Evolutionary conservation across 352 stramenopile genomes (phyloP), one percentile per base, ranked within the genome.

Genomic region (Globisporangium perplexum): DNA sequence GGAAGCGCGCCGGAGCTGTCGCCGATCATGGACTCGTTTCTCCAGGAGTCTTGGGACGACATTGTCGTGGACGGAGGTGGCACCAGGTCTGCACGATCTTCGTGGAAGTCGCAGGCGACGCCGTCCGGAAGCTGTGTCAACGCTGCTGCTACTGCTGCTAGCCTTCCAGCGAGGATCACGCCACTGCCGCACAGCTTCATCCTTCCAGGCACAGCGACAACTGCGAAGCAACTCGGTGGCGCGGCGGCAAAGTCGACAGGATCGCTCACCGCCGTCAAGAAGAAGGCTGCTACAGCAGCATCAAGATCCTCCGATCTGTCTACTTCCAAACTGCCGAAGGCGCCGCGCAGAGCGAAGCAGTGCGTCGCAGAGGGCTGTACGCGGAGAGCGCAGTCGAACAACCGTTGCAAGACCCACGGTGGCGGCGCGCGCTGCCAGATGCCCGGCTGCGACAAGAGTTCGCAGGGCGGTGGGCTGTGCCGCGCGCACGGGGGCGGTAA

Each of bases 371-470:
- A 84, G 45, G 72, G 74, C 7, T 93, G 82, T 44, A 70, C 63
- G 0, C 77, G 76, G 1, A 67, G 79, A 10, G 83, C 76, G 7
- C 83, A 93, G 56, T 89, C 79, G 14, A 90, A 90, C 60, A 88
- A 89, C 56, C 73, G 75, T 4, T 93, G 83, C 65, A 93, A 93
- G 64, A 88, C 74, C 12, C 83, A 93, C 51, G 77, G 83, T 42
- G 83, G 83, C 17, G 83, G 83, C 30, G 83, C 80, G 10, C 74
- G 83, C 38, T 93, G 83, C 65, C 77, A 86, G 55, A 69, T 85
- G 26, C 45, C 64, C 14, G 76, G 71, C 10, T 93, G 83, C 31
- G 68, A 81, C 54, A 93, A 90, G 59, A 90, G 77, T 43, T 93
- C 83, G 0, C 83, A 93, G 55, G 78, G 80, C 22, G 83, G 80